phyloP scores from a whole-genome alignment of 2,329 filamentous ascomycete genomes.

The Fusarium concolor region DNA sequence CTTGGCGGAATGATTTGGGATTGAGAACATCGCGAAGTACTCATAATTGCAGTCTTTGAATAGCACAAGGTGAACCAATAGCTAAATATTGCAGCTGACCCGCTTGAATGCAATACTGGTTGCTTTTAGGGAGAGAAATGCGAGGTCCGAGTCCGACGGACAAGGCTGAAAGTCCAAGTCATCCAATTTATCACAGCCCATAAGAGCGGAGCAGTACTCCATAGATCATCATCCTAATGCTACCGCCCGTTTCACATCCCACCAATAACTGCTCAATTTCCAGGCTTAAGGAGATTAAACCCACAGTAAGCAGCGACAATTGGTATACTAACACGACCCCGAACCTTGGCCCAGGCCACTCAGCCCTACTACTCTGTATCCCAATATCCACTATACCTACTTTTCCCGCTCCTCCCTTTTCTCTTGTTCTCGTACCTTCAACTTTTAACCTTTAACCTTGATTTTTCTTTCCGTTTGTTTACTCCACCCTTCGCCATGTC shows the following conservation, averaged over 20 bases:
- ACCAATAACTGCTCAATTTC: background rate
- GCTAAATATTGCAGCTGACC: no score
- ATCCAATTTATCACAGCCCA: background rate
- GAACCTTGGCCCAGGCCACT: background rate
- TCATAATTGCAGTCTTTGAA: no score
- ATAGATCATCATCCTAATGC: background rate
- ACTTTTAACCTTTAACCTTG: background rate
- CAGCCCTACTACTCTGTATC: constrained; percentile 22
- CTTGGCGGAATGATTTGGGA: no score
- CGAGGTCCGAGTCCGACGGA: background rate
- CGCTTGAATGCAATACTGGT: accelerated
- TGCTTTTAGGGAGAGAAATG: accelerated
- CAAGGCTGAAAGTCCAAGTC: background rate
- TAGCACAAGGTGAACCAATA: no score
- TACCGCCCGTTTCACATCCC: background rate
- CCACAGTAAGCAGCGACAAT: constrained; percentile 4
- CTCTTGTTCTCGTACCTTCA: background rate
- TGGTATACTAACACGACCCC: background rate
- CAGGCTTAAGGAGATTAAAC: background rate
- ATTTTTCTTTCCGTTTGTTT: background rate
- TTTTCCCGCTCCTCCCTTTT: background rate
- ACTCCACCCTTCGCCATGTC: constrained; percentile 11
- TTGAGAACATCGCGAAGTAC: no score
- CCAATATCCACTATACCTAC: background rate
- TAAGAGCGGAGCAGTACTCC: background rate